Evolutionary conservation across 1,284 basidiomycete species (phyloP).

Genomic region (Mycena citricolor): DNA sequence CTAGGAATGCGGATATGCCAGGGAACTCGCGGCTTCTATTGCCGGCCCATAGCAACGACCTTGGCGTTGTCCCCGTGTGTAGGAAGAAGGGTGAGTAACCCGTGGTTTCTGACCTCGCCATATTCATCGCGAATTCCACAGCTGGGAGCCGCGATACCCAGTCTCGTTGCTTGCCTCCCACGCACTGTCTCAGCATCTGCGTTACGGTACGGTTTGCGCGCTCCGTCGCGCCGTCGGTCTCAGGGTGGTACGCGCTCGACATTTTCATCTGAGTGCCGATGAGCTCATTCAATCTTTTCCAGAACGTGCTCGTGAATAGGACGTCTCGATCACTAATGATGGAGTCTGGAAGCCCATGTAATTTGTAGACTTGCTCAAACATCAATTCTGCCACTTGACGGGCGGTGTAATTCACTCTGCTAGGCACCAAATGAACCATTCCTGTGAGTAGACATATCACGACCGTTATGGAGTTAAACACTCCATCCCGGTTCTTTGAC

Average conservation of each 20-base stretch:
- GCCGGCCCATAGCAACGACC: no score
- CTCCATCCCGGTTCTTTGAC: not conserved
- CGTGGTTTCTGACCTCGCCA: slow-evolving; percentile 35
- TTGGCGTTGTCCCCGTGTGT: no score
- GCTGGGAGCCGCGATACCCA: slow-evolving; percentile 44
- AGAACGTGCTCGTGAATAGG: slow-evolving; percentile 35
- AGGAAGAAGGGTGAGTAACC: slow-evolving; percentile 42
- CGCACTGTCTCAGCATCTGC: slow-evolving; percentile 37
- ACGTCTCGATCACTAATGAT: slow-evolving; percentile 34
- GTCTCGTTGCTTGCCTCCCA: slow-evolving; percentile 42
- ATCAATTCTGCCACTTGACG: slow-evolving; percentile 39
- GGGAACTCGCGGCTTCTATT: no score
- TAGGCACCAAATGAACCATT: slow-evolving; percentile 11
- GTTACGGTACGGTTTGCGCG: slow-evolving; percentile 45
- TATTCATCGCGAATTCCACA: slow-evolving; percentile 49
- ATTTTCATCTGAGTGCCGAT: slow-evolving; percentile 25
- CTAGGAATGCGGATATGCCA: slow-evolving; percentile 8
- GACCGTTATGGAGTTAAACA: slow-evolving; percentile 1
- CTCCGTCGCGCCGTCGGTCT: slow-evolving; percentile 42
- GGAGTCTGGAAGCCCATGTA: slow-evolving; percentile 35
- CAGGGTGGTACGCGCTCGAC: slow-evolving; percentile 34
- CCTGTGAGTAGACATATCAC: slow-evolving; percentile 1
- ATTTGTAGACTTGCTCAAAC: slow-evolving; percentile 35
- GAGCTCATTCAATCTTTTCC: slow-evolving; percentile 25
- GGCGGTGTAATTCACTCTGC: slow-evolving; percentile 8